Base-by-base conservation (phyloP, 495 filamentous ascomycete genomes). In the Xylaria bambusicola region DNA sequence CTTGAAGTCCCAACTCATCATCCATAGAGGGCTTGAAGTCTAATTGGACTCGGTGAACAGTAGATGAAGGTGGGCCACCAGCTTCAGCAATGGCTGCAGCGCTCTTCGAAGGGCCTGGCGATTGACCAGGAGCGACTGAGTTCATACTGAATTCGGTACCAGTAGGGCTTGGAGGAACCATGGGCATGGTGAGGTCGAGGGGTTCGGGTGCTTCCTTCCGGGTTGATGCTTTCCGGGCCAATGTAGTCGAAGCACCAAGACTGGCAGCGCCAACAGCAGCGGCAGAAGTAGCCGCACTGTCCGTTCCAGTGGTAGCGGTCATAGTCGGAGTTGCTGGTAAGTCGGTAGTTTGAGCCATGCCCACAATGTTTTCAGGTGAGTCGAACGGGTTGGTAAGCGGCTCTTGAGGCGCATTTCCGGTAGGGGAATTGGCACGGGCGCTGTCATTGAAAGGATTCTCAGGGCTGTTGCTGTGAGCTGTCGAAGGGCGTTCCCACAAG, bases 21-120 rank as follows among this genome's bases (percentile, higher is more conserved):
- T 89, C 88, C 82, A 96, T 86, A 3, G 90, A 92, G 2, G 94
- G 95, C 66, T 84, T 89, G 74, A 98, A 99, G 71, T 97, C 94
- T 62, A 98, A 82, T 69, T 98, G 94, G 29, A 97, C 91, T 58
- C 94, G 90, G 71, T 99, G 88, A 58, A 94, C 89, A 31, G 81
- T 75, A 1, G 75, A 73, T 59, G 84, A 82, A 5, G 75, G 69
- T 1, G 86, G 82, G 18, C 78, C 78, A 54, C 81, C 85, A 53
- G 78, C 80, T 23, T 81, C 80, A 18, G 83, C 79, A 45, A 82
- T 82, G 13, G 74, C 81, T 2, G 79, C 78, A 10, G 76, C 78
- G 44, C 76, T 70, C n/a, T 60, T 57, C 0, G 78, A 76, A 13
- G 72, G 77, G 5, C 66, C 69, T 48, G 81, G 72, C 24, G 73